Evolutionary conservation across 176 grass and related monocot genomes (phyloP).

Genomic region (Aegilops longissima): DNA sequence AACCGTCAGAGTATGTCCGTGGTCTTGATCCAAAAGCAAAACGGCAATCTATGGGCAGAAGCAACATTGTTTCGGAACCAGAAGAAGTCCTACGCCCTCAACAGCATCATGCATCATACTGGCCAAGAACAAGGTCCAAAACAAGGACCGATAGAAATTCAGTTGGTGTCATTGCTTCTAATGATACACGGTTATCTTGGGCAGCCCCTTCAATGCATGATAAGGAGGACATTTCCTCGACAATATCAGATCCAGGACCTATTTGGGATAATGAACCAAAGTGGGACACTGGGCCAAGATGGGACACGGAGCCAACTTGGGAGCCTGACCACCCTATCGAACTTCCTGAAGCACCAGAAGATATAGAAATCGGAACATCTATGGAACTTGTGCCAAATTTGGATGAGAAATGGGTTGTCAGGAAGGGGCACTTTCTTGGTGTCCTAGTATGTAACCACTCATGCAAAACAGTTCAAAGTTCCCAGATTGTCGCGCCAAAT

Average conservation of each 20-base stretch:
- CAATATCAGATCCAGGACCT: conserved; percentile 90
- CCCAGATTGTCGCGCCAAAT: conserved; percentile 83
- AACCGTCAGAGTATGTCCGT: conserved; percentile 86
- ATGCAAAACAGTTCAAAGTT: conserved; percentile 96
- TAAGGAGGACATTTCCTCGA: conserved; percentile 95
- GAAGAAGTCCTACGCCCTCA: conserved; percentile 91
- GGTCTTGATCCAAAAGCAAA: conserved; percentile 85
- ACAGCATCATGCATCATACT: conserved; percentile 66
- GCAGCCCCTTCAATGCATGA: conserved; percentile 75
- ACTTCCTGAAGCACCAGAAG: conserved; percentile 49
- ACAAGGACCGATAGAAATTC: conserved; percentile 63
- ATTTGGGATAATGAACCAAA: conserved; percentile 88
- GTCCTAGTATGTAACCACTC: conserved; percentile 96
- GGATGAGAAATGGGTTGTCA: conserved; percentile 95
- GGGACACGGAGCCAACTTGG: conserved; percentile 65
- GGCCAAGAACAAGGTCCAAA: conserved; percentile 90
- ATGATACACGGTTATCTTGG: conserved; percentile 68
- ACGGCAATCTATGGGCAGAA: conserved; percentile 77
- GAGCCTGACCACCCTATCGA: conserved; percentile 71
- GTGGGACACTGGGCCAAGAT: conserved; percentile 77
- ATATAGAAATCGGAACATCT: conserved; percentile 40
- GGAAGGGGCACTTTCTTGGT: conserved; percentile 89
- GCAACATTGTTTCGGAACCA: conserved; percentile 89
- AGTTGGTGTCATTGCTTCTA: conserved; percentile 42
- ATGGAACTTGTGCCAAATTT: conserved; percentile 86